phyloP scores from a whole-genome alignment of 2,329 filamentous ascomycete species.

The Aspergillus brunneoviolaceus region DNA sequence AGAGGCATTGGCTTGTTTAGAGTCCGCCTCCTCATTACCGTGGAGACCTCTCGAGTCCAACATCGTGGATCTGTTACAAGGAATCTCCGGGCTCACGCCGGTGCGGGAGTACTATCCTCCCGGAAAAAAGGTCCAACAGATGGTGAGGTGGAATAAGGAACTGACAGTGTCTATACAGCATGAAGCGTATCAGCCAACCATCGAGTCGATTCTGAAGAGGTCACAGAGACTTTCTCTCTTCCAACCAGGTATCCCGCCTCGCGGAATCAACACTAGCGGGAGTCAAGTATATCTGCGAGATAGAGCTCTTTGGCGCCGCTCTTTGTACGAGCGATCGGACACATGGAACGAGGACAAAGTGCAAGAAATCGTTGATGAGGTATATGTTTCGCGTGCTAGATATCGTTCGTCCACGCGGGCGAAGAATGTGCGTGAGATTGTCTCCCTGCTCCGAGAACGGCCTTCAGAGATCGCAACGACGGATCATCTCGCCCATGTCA shows the following conservation, averaged over 20 bases:
- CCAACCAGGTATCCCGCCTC: neutral
- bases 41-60: too few relatives aligned
- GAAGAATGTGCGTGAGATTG: too few relatives aligned
- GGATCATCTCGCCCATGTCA: too few relatives aligned
- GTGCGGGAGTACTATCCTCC: constrained; percentile 47
- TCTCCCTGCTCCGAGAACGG: too few relatives aligned
- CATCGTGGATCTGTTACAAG: constrained; percentile 9
- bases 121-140: constrained; percentile 45
- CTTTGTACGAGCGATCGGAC: constrained; percentile 31
- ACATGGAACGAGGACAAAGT: neutral
- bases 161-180: constrained; percentile 46
- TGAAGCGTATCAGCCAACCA: constrained; percentile 26
- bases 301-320: constrained; percentile 38
- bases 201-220: constrained; percentile 13
- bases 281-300: constrained; percentile 10
- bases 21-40: too few relatives aligned
- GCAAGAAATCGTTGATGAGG: too few relatives aligned
- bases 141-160: constrained; percentile 41
- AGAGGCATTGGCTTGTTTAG: too few relatives aligned
- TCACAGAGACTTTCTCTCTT: constrained; percentile 13
- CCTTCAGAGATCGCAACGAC: too few relatives aligned
- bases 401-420: too few relatives aligned
- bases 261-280: neutral
- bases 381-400: too few relatives aligned
- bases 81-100: constrained; percentile 40